Evolutionary conservation across 163 green algal genomes (phyloP).

Genomic region (Botryococcus braunii): DNA sequence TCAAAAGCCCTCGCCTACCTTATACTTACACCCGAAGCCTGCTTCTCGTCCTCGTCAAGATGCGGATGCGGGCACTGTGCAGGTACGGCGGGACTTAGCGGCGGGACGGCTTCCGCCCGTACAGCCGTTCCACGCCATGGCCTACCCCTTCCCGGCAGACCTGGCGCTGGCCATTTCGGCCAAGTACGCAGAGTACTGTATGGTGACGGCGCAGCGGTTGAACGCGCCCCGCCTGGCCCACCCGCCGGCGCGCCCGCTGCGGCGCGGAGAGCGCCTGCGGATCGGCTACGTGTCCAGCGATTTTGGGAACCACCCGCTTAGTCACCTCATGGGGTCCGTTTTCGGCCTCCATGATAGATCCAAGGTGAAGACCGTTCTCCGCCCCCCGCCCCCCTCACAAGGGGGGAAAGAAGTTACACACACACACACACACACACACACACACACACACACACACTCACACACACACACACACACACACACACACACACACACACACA

Average conservation of each 20-base stretch:
- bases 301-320: slow-evolving; percentile 87
- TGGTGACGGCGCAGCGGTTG: slow-evolving; percentile 31
- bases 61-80: neutral
- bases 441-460: too few relatives aligned
- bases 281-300: slow-evolving; percentile 77
- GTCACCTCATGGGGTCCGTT: slow-evolving; percentile 81
- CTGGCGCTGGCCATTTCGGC: slow-evolving; percentile 44
- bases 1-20: too few relatives aligned
- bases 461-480: too few relatives aligned
- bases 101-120: slow-evolving; percentile 49
- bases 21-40: too few relatives aligned
- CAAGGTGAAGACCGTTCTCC: slow-evolving; percentile 17
- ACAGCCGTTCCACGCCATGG: slow-evolving; percentile 88
- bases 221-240: slow-evolving; percentile 38
- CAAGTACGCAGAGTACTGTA: slow-evolving; percentile 56
- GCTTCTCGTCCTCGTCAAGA: too few relatives aligned
- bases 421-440: too few relatives aligned
- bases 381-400: too few relatives aligned
- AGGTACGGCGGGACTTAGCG: slow-evolving; percentile 38
- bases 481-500: too few relatives aligned
- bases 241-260: slow-evolving; percentile 34
- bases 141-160: slow-evolving; percentile 67
- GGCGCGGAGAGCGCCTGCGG: slow-evolving; percentile 43
- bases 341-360: slow-evolving; percentile 68
- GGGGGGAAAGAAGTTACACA: too few relatives aligned